Conservation (phyloP, 768 basidiomycete genomes). For the Pulveroboletus frians region DNA sequence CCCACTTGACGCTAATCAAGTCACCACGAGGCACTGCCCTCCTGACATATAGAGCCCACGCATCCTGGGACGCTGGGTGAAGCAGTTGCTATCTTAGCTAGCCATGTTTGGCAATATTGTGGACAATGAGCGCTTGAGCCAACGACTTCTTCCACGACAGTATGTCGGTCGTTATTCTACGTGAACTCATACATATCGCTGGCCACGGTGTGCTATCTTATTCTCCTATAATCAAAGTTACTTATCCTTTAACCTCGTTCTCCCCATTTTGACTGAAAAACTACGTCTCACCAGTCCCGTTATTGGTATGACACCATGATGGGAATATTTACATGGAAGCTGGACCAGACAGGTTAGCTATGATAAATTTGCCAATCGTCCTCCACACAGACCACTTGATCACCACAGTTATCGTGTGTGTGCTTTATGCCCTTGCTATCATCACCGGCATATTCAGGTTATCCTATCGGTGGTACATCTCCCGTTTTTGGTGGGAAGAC, state of each 20-base stretch:
- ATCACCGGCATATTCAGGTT: not conserved
- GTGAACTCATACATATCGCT: not conserved
- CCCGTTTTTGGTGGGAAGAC: conserved; percentile 4
- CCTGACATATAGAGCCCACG: not conserved
- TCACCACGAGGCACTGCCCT: not conserved
- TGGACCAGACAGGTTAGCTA: not conserved
- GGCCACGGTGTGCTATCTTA: not conserved
- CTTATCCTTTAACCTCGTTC: too few relatives aligned
- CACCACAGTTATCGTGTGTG: not conserved
- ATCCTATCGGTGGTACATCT: conserved; percentile 1
- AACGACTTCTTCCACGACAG: too few relatives aligned
- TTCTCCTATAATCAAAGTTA: too few relatives aligned
- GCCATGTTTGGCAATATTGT: not conserved
- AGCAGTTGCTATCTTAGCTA: too few relatives aligned
- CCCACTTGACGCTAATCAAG: not conserved
- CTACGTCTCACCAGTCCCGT: not conserved
- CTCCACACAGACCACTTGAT: not conserved
- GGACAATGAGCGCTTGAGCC: not conserved
- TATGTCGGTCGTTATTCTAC: not conserved
- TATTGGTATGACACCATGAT: not conserved
- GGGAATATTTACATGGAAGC: not conserved
- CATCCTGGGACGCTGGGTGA: not conserved
- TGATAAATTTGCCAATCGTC: too few relatives aligned
- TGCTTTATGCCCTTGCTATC: not conserved
- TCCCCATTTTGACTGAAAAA: not conserved